Base-by-base conservation (phyloP, 1,139 yeast genomes). In the Groenewaldozyma auringiensis region DNA sequence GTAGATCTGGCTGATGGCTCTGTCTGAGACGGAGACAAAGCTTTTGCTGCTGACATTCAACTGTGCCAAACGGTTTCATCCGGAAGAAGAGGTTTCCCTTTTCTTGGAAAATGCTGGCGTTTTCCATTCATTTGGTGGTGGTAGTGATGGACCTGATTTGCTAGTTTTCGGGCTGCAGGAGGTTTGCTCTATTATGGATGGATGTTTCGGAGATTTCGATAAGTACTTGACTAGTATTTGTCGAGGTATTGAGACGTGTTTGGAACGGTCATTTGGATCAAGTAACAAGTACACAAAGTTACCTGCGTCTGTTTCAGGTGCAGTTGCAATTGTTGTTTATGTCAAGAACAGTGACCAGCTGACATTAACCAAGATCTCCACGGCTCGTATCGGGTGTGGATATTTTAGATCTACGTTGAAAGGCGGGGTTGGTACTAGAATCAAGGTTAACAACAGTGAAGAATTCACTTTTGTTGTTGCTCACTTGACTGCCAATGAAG, bases 401-500 rank as follows among this genome's bases (percentile, higher is more conserved):
- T 70, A 71, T 50, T 77, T 52, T 38, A 35, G 50, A 11, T 52
- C 92, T 0, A 76, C 81, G 37, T 62, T 85, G 58, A 88, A 88
- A 61, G 95, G 95, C 1, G 92, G 80, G 0, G 81, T 76, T 1
- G 87, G 82, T 0, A 49, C 81, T 1, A 68, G 89, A 38, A 54
- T 84, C 16, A 27, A 41, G 3, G 36, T 21, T n/a, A 43, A 40
- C 37, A 16, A 69, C 41, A 47, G 57, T 25, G 67, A 66, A 3
- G 59, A 60, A 21, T 66, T 78, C 49, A 81, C 94, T 0, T 78
- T 87, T 67, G 80, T 81, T 2, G 68, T 72, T 42, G 76, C 81
- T 2, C 96, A 88, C 66, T 64, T 88, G 45, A 74, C 80, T 21
- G 96, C 96, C 0, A 76, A 76, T 53, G 95, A 86, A 60, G 94